A percentile compares a stretch with the other conserved stretches of the same genome.
phyloP scores from a whole-genome alignment of 306 rosid species.

The Cotoneaster glaucophyllus region DNA sequence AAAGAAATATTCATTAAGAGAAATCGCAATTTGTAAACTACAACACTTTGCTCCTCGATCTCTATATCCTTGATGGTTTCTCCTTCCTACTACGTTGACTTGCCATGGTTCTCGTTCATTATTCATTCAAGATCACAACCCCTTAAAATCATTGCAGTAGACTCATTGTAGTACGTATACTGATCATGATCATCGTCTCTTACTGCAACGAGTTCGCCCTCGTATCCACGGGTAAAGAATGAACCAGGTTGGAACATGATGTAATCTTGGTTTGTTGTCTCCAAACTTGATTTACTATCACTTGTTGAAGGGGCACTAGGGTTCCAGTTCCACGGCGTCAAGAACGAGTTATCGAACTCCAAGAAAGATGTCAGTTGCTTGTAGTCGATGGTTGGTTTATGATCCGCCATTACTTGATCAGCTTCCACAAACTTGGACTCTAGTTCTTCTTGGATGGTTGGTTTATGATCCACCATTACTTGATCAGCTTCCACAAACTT shows the following conservation, averaged over 20 bases:
- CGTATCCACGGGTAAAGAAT: background rate
- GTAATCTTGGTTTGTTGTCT: background rate
- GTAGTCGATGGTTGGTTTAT: background rate
- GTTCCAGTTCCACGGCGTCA: slow-evolving; percentile 19
- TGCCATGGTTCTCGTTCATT: background rate
- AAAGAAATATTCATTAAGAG: too few relatives aligned
- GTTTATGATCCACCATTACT: too few relatives aligned
- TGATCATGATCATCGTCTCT: background rate
- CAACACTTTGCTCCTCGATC: background rate
- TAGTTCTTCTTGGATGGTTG: background rate
- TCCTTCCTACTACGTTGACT: background rate
- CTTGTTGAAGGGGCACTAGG: background rate
- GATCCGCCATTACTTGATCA: background rate
- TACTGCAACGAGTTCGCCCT: background rate
- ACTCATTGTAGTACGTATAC: background rate
- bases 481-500: too few relatives aligned
- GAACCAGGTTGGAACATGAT: background rate
- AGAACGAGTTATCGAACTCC: slow-evolving; percentile 11
- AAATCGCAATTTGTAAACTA: background rate
- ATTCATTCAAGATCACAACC: background rate
- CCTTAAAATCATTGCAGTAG: background rate
- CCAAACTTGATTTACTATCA: background rate
- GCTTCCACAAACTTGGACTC: background rate
- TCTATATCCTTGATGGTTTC: background rate
- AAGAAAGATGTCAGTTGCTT: slow-evolving; percentile 19